Conservation (phyloP, 2,329 filamentous ascomycete genomes). For the Fusarium zealandicum region DNA sequence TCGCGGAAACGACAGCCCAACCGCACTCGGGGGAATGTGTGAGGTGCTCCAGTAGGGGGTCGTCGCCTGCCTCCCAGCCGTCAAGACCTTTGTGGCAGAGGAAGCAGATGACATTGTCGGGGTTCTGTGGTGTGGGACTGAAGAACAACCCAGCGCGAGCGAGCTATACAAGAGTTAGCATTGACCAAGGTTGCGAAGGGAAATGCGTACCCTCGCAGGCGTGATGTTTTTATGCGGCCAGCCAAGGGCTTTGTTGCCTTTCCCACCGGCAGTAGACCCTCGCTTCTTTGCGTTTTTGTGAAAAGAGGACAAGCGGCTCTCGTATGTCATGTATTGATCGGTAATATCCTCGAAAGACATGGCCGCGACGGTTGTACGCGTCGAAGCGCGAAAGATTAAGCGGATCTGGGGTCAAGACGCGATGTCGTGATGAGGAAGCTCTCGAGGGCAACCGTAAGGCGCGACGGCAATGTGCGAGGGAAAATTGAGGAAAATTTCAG, state of each 20-base stretch:
- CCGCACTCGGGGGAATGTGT: slow-evolving; percentile 83
- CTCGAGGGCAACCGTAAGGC: slow-evolving; percentile 14
- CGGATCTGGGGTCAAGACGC: slow-evolving; percentile 27
- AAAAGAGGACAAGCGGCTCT: slow-evolving; percentile 84
- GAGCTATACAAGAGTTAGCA: slow-evolving; percentile 63
- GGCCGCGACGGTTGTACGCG: slow-evolving; percentile 29
- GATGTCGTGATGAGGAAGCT: slow-evolving; percentile 17
- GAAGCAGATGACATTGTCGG: slow-evolving; percentile 91
- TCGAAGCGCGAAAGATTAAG: slow-evolving; percentile 27
- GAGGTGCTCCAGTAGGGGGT: slow-evolving; percentile 84
- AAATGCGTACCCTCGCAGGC: slow-evolving; percentile 42
- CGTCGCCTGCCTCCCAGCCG: slow-evolving; percentile 89
- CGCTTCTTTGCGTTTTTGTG: slow-evolving; percentile 72
- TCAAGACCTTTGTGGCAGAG: slow-evolving; percentile 84
- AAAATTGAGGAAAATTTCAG: slow-evolving; percentile 21
- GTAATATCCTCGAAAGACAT: slow-evolving; percentile 50
- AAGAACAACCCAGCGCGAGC: slow-evolving; percentile 93
- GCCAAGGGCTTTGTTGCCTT: slow-evolving; percentile 61
- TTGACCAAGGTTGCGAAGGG: slow-evolving; percentile 3
- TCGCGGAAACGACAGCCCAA: slow-evolving; percentile 78
- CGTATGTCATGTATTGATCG: slow-evolving; percentile 66
- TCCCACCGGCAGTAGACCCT: slow-evolving; percentile 66
- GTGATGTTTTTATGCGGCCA: slow-evolving; percentile 75
- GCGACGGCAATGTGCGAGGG: slow-evolving; percentile 5
- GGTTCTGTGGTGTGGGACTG: slow-evolving; percentile 74